Evolutionary conservation across 345 rosid genomes (phyloP), one percentile per base, ranked within the genome.

Genomic region (Kernera saxatilis): DNA sequence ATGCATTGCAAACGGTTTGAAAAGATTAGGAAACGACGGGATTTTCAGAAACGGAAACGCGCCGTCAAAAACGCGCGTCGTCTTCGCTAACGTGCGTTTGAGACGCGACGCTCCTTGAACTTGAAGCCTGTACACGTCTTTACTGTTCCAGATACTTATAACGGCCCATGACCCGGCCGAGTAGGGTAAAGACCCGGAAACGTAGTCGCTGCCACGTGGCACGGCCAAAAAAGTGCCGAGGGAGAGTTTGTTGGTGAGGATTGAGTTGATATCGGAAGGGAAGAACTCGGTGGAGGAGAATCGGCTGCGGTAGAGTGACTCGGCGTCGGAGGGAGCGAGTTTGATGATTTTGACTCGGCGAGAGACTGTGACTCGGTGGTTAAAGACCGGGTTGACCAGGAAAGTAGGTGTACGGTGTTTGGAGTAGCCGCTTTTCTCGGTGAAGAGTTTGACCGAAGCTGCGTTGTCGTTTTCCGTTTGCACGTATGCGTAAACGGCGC

Each of bases 251-350:
- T 95, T 95, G 26, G 72, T 69, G 46, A 94, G 87, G 14, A 95
- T 88, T 10, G 98, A 84, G 79, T 86, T 96, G 52, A 94, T 84
- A 82, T 94, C 99, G 0, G 87, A 83, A 0, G 99, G 99, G 80
- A 94, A 94, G 76, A 94, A 94, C 87, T 94, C 99, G 55, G 90
- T 88, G 63, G 96, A 82, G 60, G 96, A 80, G 80, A 94, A 88
- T 3, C 89, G 88, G 30, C 69, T 70, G 8, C 89, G 92, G 84
- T 94, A 94, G 37, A 94, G 82, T 15, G 65, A 14, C 67, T 89
- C 98, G 1, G 99, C 97, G 65, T 82, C 96, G 57, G 53, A 56
- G 1, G 86, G 71, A 13, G 73, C 2, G 72, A 94, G 86, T 25
- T 60, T 25, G 68, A 89, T 44, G 74, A 94, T 23, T 59, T 85